Percentiles rank a stretch among this genome's conserved stretches.
phyloP scores from a whole-genome alignment of 108 stramenopile genomes.

The Nitzschia sp. region DNA sequence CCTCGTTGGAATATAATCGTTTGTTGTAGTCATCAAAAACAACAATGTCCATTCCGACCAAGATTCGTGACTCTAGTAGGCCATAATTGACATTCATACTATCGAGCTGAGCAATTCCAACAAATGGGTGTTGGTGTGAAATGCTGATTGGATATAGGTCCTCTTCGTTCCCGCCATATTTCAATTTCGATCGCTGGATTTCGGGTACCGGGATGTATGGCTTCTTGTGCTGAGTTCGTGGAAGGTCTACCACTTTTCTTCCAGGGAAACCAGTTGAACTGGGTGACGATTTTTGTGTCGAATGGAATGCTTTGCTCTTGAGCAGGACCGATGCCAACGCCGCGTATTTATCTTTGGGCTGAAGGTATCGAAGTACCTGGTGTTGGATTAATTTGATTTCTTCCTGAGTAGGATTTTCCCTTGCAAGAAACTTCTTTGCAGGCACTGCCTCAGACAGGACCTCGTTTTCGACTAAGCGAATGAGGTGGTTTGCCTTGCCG shows the following conservation, averaged over 20 bases:
- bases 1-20: constrained; percentile 37
- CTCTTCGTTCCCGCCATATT: constrained; percentile 27
- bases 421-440: neutral
- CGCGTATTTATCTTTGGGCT: constrained; percentile 53
- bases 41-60: constrained; percentile 74
- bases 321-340: constrained; percentile 62
- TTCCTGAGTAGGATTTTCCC: neutral
- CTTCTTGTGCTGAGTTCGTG: constrained; percentile 63
- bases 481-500: neutral
- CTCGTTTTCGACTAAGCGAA: neutral
- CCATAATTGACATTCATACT: neutral
- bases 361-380: constrained; percentile 39
- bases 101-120: constrained; percentile 49
- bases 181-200: neutral
- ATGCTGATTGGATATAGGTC: constrained; percentile 46
- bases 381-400: constrained; percentile 15
- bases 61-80: neutral
- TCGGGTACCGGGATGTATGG: constrained; percentile 60
- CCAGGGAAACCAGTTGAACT: neutral
- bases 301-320: constrained; percentile 65
- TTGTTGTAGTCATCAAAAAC: constrained; percentile 45
- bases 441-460: neutral
- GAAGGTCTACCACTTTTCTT: constrained; percentile 49
- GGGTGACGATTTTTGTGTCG: neutral
- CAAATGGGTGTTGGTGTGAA: constrained; percentile 82